Evolutionary conservation across 2,329 filamentous ascomycete genomes (phyloP), one percentile per base, ranked within the genome.

Genomic region (Furcasterigmium sp.): DNA sequence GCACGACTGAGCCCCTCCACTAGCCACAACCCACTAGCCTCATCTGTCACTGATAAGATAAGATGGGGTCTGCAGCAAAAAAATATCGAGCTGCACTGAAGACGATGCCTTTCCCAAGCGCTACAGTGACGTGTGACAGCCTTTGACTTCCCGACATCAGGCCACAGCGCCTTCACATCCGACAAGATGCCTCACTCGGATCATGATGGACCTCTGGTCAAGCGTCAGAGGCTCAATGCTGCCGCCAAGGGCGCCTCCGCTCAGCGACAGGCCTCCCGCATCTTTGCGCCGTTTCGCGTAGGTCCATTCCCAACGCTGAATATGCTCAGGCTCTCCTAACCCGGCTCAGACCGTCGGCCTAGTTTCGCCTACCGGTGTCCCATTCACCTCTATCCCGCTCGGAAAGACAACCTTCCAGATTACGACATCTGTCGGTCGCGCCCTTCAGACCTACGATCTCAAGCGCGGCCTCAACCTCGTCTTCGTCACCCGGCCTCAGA

Each of bases 391-490:
- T 6, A 78, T 94, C 25, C 87, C 91, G 1, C 74, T 95, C 14
- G 93, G 93, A 45, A 95, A 95, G 67, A 91, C 88, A 1, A 95
- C 90, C 4, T 98, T 95, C 60, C 93, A 98, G 63, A 89, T 98
- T 64, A 97, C 93, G 26, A 98, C 93, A 23, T 97, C 89, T 0
- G 87, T 94, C 48, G 93, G 91, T 49, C 80, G 84, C 56, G 88
- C 85, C 46, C 76, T 98, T 37, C 93, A 98, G 66, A 98, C 93
- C 0, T 98, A 98, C 69, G 93, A 98, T 61, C 70, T 98, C 48
- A 88, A 86, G 62, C 82, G 84, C 55, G 91, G 91, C 37, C 77
- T 98, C 48, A 91, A 94, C 56, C 80, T 98, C 39, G 82, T 97
- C 56, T 98, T 98, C 64, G 79, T 98, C 47, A 96, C 88, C 17